These are phyloP conservation scores for Cystobasidiaceae sp. DNA, from an alignment of 1,284 basidiomycete species.

Conservation along the genomic window DNA sequence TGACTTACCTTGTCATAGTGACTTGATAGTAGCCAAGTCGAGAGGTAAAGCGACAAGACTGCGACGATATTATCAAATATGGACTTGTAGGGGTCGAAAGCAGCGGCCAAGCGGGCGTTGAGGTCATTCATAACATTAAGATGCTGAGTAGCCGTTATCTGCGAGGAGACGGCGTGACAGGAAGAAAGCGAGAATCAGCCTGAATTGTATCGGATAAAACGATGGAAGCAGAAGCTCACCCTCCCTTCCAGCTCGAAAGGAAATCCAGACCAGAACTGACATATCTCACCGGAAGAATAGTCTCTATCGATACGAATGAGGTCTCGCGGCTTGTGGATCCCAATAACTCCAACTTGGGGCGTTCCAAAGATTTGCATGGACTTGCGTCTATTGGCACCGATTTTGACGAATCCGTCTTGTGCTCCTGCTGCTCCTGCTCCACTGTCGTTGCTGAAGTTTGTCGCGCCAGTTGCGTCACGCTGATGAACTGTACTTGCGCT, in stretches of 20 bases:
- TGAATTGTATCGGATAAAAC: neutral
- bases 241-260: conserved; percentile 51
- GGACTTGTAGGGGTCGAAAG: conserved; percentile 48
- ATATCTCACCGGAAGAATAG: conserved; percentile 48
- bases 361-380: conserved; percentile 35
- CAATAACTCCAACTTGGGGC: conserved; percentile 34
- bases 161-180: neutral
- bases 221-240: conserved; percentile 37
- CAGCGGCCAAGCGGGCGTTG: conserved; percentile 47
- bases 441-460: no score
- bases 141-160: conserved; percentile 48
- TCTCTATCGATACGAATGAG: conserved; percentile 50
- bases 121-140: conserved; percentile 47
- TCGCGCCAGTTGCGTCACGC: no score
- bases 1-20: conserved; percentile 68
- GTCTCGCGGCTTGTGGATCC: conserved; percentile 32
- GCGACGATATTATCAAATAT: conserved; percentile 54
- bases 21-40: conserved; percentile 57
- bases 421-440: no score
- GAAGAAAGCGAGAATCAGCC: neutral
- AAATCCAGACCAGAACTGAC: conserved; percentile 50
- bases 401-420: neutral
- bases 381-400: neutral
- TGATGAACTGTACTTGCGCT: neutral
- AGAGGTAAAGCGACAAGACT: conserved; percentile 69